phyloP scores from a whole-genome alignment of 2,329 filamentous ascomycete genomes.

The Macroventuria anomochaeta region DNA sequence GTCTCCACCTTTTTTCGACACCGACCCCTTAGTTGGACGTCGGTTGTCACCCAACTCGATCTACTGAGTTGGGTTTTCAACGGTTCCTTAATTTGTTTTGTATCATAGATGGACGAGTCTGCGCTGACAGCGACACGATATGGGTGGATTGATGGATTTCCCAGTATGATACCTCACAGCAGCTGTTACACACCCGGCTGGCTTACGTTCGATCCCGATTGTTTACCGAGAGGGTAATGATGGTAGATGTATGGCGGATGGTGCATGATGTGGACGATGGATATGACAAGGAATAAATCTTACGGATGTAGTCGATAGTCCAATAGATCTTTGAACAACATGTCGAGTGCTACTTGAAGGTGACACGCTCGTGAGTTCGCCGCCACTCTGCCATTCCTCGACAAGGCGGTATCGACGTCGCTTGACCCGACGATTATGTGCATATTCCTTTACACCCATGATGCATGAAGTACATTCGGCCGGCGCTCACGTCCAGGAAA shows the following conservation, averaged over 20 bases:
- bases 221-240: conserved; percentile 28
- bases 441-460: no score
- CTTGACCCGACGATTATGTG: no score
- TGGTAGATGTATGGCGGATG: conserved; percentile 29
- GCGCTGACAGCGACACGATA: conserved; percentile 34
- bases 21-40: conserved; percentile 43
- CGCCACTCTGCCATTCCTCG: no score
- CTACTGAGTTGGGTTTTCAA: conserved; percentile 24
- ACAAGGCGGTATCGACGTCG: no score
- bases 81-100: conserved; percentile 38
- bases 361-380: no score
- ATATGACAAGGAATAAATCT: conserved; percentile 19
- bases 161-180: conserved; percentile 41
- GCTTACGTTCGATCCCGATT: conserved; percentile 30
- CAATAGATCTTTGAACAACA: conserved; percentile 21
- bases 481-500: no score
- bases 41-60: conserved; percentile 23
- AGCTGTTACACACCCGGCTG: conserved; percentile 26
- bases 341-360: neutral
- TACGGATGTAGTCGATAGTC: conserved; percentile 28
- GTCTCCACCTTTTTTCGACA: conserved; percentile 27
- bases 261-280: conserved; percentile 20
- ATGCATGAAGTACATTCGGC: no score
- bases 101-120: conserved; percentile 46
- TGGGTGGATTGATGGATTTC: conserved; percentile 32